These are phyloP conservation scores for Coemansia sp. DNA, from an alignment of 192 early-diverging fungal species.

Conservation along the genomic window DNA sequence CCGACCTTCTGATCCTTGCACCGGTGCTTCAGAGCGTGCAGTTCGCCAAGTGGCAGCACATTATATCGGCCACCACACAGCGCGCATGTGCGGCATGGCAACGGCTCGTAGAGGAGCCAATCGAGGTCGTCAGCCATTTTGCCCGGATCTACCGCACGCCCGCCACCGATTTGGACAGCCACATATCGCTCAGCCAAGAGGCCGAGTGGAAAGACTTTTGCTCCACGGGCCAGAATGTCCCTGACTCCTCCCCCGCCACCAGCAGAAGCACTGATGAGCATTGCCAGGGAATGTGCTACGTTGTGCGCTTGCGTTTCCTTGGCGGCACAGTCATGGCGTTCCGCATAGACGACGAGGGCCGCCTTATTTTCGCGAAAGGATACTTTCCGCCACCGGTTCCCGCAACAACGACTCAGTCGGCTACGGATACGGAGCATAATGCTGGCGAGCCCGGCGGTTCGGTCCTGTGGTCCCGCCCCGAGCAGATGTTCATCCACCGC, in stretches of 20 bases:
- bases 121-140: constrained; percentile 49
- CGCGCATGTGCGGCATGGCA: constrained; percentile 44
- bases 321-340: constrained; percentile 52
- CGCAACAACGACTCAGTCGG: neutral
- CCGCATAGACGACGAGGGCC: constrained; percentile 23
- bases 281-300: constrained; percentile 22
- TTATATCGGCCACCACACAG: constrained; percentile 25
- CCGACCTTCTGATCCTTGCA: constrained; percentile 34
- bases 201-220: constrained; percentile 8
- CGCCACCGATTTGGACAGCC: neutral
- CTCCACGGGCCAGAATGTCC: neutral
- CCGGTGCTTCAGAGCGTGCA: constrained; percentile 44
- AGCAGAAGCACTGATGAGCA: neutral
- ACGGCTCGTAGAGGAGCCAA: constrained; percentile 44
- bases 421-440: neutral
- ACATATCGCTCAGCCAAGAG: constrained; percentile 4
- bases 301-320: constrained; percentile 41
- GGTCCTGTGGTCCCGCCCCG: constrained; percentile 7
- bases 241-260: neutral
- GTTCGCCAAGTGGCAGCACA: constrained; percentile 50
- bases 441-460: neutral
- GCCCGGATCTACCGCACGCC: constrained; percentile 25
- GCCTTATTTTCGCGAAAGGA: constrained; percentile 38
- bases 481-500: constrained; percentile 38
- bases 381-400: constrained; percentile 33